Evolutionary conservation across 768 basidiomycete genomes (phyloP).

Genomic region (Suillus plorans): DNA sequence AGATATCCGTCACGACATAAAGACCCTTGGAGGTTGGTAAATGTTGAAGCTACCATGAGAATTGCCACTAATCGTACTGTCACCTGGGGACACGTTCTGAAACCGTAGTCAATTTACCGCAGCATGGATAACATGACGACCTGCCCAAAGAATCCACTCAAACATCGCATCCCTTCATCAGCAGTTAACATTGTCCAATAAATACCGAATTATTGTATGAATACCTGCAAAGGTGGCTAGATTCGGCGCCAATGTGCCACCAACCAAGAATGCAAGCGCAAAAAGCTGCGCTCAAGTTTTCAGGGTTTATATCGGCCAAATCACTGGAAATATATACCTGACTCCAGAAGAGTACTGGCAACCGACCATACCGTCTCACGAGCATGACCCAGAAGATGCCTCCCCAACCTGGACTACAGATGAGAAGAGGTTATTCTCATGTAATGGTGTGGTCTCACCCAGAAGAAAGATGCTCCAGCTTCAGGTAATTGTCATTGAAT

Average conservation of each 20-base stretch:
- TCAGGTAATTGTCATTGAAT: conserved; percentile 6
- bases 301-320: neutral
- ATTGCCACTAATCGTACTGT: conserved; percentile 30
- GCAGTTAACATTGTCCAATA: neutral
- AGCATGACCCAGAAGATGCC: conserved; percentile 31
- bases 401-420: conserved; percentile 24
- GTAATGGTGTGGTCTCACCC: conserved; percentile 25
- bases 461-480: conserved; percentile 51
- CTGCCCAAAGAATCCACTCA: conserved; percentile 32
- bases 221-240: conserved; percentile 47
- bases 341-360: conserved; percentile 32
- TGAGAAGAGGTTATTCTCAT: neutral
- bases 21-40: conserved; percentile 32
- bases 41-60: neutral
- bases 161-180: conserved; percentile 29
- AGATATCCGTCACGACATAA: conserved; percentile 49
- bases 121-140: neutral
- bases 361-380: conserved; percentile 30
- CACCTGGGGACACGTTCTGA: conserved; percentile 51
- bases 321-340: conserved; percentile 13
- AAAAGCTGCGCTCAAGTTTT: conserved; percentile 31
- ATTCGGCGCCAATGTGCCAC: conserved; percentile 51
- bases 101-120: neutral
- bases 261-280: conserved; percentile 47
- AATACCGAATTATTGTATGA: conserved; percentile 2